A percentile compares a stretch with the other conserved stretches of the same genome.
phyloP scores from a whole-genome alignment of 345 rosid species.

The Toxicodendron radicans region DNA sequence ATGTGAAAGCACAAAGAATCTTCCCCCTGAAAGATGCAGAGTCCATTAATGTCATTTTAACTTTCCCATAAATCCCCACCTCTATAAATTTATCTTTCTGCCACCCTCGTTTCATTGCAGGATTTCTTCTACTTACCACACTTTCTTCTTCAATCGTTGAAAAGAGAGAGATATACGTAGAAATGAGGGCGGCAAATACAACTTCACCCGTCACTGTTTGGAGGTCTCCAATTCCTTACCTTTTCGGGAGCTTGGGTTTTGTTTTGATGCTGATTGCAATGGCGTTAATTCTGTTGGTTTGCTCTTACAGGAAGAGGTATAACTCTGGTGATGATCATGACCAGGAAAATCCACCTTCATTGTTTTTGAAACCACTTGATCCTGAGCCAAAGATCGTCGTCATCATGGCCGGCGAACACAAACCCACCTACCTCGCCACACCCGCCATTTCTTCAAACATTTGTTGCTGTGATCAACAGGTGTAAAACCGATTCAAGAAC shows the following conservation, averaged over 20 bases:
- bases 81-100: constrained; percentile 15
- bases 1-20: constrained; percentile 14
- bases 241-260: constrained; percentile 43
- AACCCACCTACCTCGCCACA: constrained; percentile 52
- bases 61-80: neutral
- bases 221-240: constrained; percentile 51
- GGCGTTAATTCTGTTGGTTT: constrained; percentile 36
- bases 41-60: constrained; percentile 13
- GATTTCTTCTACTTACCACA: neutral
- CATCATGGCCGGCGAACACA: constrained; percentile 58
- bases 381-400: constrained; percentile 45
- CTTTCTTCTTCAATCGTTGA: neutral
- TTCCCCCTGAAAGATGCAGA: neutral
- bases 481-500: neutral
- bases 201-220: constrained; percentile 29
- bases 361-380: constrained; percentile 13
- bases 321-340: neutral
- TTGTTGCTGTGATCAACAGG: constrained; percentile 31
- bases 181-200: constrained; percentile 19
- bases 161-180: neutral
- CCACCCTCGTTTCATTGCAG: neutral
- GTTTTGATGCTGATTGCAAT: constrained; percentile 33
- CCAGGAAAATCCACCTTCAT: constrained; percentile 3
- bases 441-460: constrained; percentile 24
- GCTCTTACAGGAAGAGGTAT: constrained; percentile 30